Evolutionary conservation across 2,329 filamentous ascomycete species (phyloP).

Genomic region (Mollisiaceae sp.): DNA sequence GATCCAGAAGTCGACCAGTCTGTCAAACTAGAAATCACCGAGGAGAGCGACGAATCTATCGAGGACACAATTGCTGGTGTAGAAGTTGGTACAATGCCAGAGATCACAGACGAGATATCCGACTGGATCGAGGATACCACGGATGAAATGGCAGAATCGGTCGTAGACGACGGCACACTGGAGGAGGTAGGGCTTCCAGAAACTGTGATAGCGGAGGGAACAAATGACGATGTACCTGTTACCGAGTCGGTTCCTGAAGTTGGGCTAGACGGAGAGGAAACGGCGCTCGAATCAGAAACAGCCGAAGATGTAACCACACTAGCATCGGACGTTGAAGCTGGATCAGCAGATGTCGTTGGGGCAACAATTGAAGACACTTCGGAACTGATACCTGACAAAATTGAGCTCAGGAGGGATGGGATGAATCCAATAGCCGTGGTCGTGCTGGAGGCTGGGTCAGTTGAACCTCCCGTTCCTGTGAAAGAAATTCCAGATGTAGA

Average conservation of each 20-base stretch:
- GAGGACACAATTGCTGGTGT: no score
- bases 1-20: background rate
- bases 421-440: background rate
- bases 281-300: background rate
- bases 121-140: background rate
- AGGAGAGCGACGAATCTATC: background rate
- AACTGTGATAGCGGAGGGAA: background rate
- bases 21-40: background rate
- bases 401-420: slow-evolving; percentile 2
- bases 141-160: background rate
- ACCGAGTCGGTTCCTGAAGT: background rate
- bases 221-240: background rate
- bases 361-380: background rate
- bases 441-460: background rate
- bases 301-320: background rate
- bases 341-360: background rate
- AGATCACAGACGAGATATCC: slow-evolving; percentile 2
- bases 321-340: background rate
- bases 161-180: slow-evolving; percentile 1
- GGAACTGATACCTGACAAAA: background rate
- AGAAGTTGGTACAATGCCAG: background rate
- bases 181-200: background rate
- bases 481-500: no score
- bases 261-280: background rate
- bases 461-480: background rate